Evolutionary conservation across 1,284 basidiomycete genomes (phyloP).

Genomic region (Cryptococcus neoformans): DNA sequence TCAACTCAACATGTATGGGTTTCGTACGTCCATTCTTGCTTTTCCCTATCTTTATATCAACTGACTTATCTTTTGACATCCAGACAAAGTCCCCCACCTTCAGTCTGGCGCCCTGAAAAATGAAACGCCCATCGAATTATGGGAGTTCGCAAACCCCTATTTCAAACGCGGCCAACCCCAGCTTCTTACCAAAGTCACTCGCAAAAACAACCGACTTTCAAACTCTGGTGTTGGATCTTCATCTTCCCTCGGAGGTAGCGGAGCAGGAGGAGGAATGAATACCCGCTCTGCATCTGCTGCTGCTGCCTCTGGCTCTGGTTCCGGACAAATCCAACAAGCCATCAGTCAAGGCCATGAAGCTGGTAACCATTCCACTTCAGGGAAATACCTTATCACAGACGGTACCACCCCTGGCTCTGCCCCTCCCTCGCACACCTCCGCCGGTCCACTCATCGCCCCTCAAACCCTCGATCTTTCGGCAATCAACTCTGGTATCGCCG

Average conservation of each 20-base stretch:
- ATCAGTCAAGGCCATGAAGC: not conserved
- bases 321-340: not conserved
- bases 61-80: not conserved
- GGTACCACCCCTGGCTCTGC: conserved; percentile 39
- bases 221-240: conserved; percentile 13
- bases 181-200: conserved; percentile 78
- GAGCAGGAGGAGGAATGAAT: conserved; percentile 14
- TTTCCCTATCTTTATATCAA: not conserved
- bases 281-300: conserved; percentile 29
- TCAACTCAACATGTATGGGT: conserved; percentile 80
- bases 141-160: conserved; percentile 89
- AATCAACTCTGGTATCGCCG: conserved; percentile 66
- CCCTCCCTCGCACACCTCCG: not conserved
- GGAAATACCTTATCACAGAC: conserved; percentile 40
- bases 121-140: conserved; percentile 79
- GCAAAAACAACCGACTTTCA: conserved; percentile 58
- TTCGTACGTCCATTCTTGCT: not conserved
- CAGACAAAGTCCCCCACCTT: conserved; percentile 85
- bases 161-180: conserved; percentile 89
- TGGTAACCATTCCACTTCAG: conserved; percentile 5
- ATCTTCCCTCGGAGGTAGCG: not conserved
- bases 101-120: conserved; percentile 87
- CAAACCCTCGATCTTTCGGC: conserved; percentile 39
- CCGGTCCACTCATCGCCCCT: conserved; percentile 22
- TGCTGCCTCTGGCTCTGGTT: conserved; percentile 8